Evolutionary conservation across 305 asterid species (phyloP).

Genomic region (Fraxinus paxiana): DNA sequence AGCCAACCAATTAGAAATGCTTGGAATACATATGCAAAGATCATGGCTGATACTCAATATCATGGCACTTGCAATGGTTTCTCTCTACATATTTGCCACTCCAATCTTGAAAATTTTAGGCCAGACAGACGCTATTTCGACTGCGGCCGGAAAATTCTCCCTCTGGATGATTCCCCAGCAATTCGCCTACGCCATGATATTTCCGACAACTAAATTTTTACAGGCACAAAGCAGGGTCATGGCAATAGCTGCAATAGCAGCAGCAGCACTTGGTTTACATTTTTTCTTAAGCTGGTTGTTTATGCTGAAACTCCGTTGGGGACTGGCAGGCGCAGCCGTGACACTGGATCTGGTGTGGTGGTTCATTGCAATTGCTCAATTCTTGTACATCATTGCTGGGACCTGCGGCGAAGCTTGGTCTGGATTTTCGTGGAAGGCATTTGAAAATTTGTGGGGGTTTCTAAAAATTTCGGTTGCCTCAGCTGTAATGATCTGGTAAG

Average conservation of each 20-base stretch:
- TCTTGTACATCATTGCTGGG: constrained; percentile 41
- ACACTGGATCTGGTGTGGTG: constrained; percentile 31
- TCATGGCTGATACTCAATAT: constrained; percentile 48
- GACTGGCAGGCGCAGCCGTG: constrained; percentile 23
- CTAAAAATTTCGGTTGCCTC: constrained; percentile 51
- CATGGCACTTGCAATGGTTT: constrained; percentile 27
- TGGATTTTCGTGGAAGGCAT: constrained; percentile 52
- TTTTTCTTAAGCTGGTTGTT: constrained; percentile 19
- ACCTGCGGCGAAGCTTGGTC: constrained; percentile 53
- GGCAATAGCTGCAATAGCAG: constrained; percentile 29
- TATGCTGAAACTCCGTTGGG: constrained; percentile 17
- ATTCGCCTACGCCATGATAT: constrained; percentile 24
- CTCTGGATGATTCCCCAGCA: constrained; percentile 33
- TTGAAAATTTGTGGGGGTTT: constrained; percentile 41
- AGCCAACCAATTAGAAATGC: constrained; percentile 44
- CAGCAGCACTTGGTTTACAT: constrained; percentile 17
- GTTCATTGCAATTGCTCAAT: constrained; percentile 50
- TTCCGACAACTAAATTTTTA: constrained; percentile 25
- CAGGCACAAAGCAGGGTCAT: constrained; percentile 30
- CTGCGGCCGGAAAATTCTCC: constrained; percentile 20
- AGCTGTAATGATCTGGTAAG: constrained; percentile 61
- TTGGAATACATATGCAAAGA: constrained; percentile 62
- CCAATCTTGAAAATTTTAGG: constrained; percentile 44
- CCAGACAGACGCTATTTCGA: constrained; percentile 28
- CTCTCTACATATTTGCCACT: constrained; percentile 42